Base-by-base conservation (phyloP, 2,329 filamentous ascomycete genomes). In the Diaporthe australafricana region DNA sequence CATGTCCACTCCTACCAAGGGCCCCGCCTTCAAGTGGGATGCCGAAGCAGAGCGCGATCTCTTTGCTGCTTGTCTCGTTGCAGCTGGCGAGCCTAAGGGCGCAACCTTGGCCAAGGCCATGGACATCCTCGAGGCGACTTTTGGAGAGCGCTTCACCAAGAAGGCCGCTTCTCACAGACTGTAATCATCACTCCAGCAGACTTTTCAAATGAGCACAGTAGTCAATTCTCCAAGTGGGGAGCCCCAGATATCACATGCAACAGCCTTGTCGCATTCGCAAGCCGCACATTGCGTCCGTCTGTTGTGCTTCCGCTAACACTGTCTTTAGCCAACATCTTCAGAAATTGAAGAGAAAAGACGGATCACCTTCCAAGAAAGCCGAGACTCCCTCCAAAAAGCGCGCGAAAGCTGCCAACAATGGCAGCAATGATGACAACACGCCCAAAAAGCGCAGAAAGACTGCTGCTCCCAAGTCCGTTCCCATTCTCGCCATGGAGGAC, bases 281-380 rank as follows among this genome's bases (percentile, higher is more conserved):
- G 2, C 8, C n/a, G 14, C 9, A 17, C 14, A 27, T 11, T 32
- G 11, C 35, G 32, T 52, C 50, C 1, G 3, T 22, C 27, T n/a
- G 3, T 35, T 5, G 12, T 22, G 3, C 42, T 60, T 72, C 45
- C 55, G 52, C 50, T 56, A 53, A 70, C 55, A 73, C 40, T 25
- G 68, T 48, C 30, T 71, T 70, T 48, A 82, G 80, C 1, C 80
- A 82, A 75, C 80, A 82, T 25, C 73, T 82, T 0, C 80, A 82
- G 68, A 82, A 81, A 67, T 75, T 82, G 0, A 77, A 79, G 14
- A 77, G 79, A 45, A 79, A 79, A 73, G 78, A 80, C 56, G 72
- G 67, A 0, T 53, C 74, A 30, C 68, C 76, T 32, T 47, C 52
- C 32, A 72, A 74, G 72, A 74, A 70, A 40, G 11, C 70, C 20